Evolutionary conservation across 169 alveolate genomes (phyloP), one percentile per base, ranked within the genome.

Genomic region (Babesia bovis): DNA sequence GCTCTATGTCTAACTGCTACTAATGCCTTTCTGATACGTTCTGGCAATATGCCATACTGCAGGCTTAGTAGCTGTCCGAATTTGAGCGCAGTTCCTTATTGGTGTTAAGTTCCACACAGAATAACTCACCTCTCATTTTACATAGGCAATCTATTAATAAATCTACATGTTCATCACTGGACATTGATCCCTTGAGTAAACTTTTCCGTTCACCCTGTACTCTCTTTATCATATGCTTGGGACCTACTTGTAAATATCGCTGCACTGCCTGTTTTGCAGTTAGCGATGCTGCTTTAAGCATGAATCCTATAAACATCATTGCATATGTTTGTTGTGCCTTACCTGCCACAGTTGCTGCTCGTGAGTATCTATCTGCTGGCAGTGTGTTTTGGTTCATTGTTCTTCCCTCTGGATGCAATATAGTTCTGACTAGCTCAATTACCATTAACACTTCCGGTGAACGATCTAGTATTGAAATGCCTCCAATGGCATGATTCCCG

Each of bases 31-130:
- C 75, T 70, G 66, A 95, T 82, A 1, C 87, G 84, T 26, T 92
- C 94, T 1, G 98, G 97, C 44, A 95, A 70, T n/a, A 90, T 51
- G 40, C 94, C 96, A 28, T 92, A 95, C 69, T 90, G 93, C 78
- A 93, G 76, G 69, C 96, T 90, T 12, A 81, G 49, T 9, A 81
- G 40, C 33, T 81, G 88, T 4, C 88, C 83, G 30, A 81, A 81
- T 28, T 81, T 81, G 21, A 81, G 65, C 19, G 88, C 88, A 1
- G 84, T 71, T 6, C 88, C 86, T 77, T 59, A 9, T 6, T 2
- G n/a, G 55, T 5, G 6, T 13, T 19, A 25, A 17, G 6, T 15
- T 23, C 38, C 1, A 2, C 7, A 10, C 44, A 6, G 28, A 15
- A 0, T 9, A 3, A 35, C 56, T 6, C 26, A 67, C 86, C 88